Base-by-base conservation (phyloP, 2,329 filamentous ascomycete genomes). In the Claviceps fusiformis region DNA sequence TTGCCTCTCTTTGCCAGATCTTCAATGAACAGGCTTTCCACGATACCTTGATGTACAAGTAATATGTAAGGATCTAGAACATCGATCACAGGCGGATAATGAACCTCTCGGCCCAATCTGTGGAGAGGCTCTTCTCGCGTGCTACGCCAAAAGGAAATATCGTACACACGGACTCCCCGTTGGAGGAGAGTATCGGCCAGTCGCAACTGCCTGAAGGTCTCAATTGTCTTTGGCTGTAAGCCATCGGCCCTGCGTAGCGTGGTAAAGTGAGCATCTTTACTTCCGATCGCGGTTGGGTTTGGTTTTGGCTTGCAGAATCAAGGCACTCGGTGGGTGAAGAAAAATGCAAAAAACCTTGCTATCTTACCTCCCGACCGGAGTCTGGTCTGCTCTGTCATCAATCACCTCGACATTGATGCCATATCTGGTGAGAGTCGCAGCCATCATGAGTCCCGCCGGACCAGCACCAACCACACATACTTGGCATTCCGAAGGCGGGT, bases 191-290 rank as follows among this genome's bases (percentile, higher is more conserved):
- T 73, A 59, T 88, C 84, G n/a, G 81, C 83, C n/a, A 89, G 70
- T 39, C 84, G 75, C 73, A 89, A 81, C 69, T 88, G 85, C 58
- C 81, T 79, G 62, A 89, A 79, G 0, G 86, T 89, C 71, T 89
- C 86, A 62, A 90, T 87, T 1, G 85, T 86, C 70, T 89, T 89
- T 48, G 86, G 86, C 63, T 89, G 86, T 53, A 89, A 72, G 45
- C 86, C 86, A 66, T 89, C 86, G 58, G 85, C 85, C 66, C 76
- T 78, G 62, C 46, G 50, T 3, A 31, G 35, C 55, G 58, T 50
- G 53, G 52, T 27, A 50, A 51, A 52, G 59, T 56, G 41, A 54
- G 54, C 44, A 33, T 51, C 35, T 47, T 19, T 31, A 24, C 46
- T 31, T 24, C 31, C 3, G 29, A 39, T 17, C 5, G 31, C 27